Base-by-base conservation (phyloP, 75 land plant species). In the Selaginella moellendorffii region DNA sequence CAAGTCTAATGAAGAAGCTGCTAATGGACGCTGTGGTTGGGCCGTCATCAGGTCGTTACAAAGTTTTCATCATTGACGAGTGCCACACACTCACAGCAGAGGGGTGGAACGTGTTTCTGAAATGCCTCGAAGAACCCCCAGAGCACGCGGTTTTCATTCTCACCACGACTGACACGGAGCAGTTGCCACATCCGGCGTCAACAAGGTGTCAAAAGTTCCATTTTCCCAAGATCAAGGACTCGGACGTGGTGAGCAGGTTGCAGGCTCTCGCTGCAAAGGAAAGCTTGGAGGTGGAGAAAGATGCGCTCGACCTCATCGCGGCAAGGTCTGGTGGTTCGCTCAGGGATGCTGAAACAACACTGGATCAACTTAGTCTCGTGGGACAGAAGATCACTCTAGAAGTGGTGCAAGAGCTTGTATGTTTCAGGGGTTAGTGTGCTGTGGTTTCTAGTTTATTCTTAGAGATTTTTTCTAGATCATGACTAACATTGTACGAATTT, bases 281-380 rank as follows among this genome's bases (percentile, higher is more conserved):
- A 42, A 66, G 68, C 24, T 21, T 84, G 27, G 74, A 80, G 0
- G 75, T 84, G 21, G 92, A 82, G 9, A 24, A 51, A 26, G 84
- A 62, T 29, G 87, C 86, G 29, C 65, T 88, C n/a, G 54, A 81
- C 28, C 69, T 84, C 25, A 80, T 88, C 60, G 84, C 87, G 29
- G 2, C 77, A 51, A 76, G 77, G 64, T 79, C 87, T 9, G 78
- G 76, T 53, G 92, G 92, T 31, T 88, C 92, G 24, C 70, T 84
- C 1, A 71, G 85, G 20, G 92, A 88, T 74, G 92, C 92, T 26
- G 92, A 88, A 61, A 84, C 77, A 36, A 74, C 81, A 68, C 76
- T 88, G 20, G 87, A 88, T 26, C 92, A 88, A 71, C 69, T 88
- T 62, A 78, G 92, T 28, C 74, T 88, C 52, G 73, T 84, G 66